Conservation (phyloP, 352 stramenopile species). For the Pythium scleroteichum region DNA sequence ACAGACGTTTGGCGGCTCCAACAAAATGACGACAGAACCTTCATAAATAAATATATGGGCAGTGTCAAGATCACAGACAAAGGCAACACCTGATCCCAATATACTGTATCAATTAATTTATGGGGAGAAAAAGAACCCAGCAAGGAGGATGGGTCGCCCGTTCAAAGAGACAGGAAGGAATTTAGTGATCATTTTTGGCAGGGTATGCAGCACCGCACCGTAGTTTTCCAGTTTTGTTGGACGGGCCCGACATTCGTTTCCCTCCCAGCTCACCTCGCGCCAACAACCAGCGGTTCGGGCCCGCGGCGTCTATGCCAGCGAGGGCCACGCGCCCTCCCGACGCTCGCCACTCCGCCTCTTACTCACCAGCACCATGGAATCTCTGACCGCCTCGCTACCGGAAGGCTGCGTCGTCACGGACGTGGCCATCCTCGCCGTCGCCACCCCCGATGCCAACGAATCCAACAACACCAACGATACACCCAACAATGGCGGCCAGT, state of each 20-base stretch:
- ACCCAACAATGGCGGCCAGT: neutral
- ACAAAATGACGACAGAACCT: constrained; percentile 5
- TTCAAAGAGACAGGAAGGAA: constrained; percentile 21
- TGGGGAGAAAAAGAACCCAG: constrained; percentile 21
- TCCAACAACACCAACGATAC: constrained; percentile 3
- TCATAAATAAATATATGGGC: constrained; percentile 1
- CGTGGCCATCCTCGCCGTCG: neutral
- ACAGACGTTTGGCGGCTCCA: neutral
- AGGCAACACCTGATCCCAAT: neutral
- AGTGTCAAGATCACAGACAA: neutral
- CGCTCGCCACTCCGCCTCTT: neutral
- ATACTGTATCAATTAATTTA: constrained; percentile 5
- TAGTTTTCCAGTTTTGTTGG: constrained; percentile 19
- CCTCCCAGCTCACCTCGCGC: neutral
- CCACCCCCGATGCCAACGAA: constrained; percentile 5
- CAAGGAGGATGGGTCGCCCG: neutral
- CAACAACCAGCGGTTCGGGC: constrained; percentile 10
- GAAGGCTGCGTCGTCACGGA: neutral
- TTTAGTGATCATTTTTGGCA: constrained; percentile 16
- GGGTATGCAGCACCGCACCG: constrained; percentile 15
- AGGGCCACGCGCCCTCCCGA: constrained; percentile 1
- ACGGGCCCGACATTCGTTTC: constrained; percentile 6
- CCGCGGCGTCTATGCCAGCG: constrained; percentile 13
- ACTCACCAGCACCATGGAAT: constrained; percentile 4
- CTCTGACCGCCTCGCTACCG: neutral